phyloP scores from a whole-genome alignment of 495 filamentous ascomycete genomes.

The Neurospora africana region DNA sequence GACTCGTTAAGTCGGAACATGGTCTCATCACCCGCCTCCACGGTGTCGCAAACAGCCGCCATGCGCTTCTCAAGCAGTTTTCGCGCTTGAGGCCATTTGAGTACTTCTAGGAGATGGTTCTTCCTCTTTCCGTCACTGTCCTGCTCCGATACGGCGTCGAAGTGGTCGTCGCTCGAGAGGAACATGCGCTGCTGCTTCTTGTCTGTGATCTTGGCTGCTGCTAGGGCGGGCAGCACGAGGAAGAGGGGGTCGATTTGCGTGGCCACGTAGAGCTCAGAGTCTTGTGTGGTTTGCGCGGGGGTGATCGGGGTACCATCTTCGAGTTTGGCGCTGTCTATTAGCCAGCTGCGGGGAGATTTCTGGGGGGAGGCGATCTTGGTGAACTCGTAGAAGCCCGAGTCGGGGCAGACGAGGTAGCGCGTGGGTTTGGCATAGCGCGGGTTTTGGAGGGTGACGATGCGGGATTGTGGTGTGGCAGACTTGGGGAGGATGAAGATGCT shows the following conservation, averaged over 20 bases:
- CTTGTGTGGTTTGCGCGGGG: conserved; percentile 35
- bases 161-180: conserved; percentile 67
- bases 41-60: conserved; percentile 60
- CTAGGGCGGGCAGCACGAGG: conserved; percentile 62
- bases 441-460: conserved; percentile 68
- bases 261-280: conserved; percentile 64
- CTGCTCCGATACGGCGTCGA: conserved; percentile 51
- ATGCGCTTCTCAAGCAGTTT: conserved; percentile 35
- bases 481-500: conserved; percentile 76
- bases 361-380: conserved; percentile 60
- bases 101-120: conserved; percentile 44
- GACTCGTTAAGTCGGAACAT: conserved; percentile 67
- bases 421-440: conserved; percentile 55
- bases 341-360: conserved; percentile 52
- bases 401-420: conserved; percentile 73
- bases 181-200: conserved; percentile 55
- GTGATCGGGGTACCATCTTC: conserved; percentile 12
- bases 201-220: conserved; percentile 15
- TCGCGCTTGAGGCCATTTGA: conserved; percentile 35
- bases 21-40: conserved; percentile 68
- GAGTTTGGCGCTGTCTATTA: conserved; percentile 36
- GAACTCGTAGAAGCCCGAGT: conserved; percentile 78
- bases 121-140: conserved; percentile 13
- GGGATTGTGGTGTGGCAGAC: conserved; percentile 47
- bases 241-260: conserved; percentile 81